Evolutionary conservation across 345 rosid species (phyloP).

Genomic region (Fremontodendron californicum): DNA sequence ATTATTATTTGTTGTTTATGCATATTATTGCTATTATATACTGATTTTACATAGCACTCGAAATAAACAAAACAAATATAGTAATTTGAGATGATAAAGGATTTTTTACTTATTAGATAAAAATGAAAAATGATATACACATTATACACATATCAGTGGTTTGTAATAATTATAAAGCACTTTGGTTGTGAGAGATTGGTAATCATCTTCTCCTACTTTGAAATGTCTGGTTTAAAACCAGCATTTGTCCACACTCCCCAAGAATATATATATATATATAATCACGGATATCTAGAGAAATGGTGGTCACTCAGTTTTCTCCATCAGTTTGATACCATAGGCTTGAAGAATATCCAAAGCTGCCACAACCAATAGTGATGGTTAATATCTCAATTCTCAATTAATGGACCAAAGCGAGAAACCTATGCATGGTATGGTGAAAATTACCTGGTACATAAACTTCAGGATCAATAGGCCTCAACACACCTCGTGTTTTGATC

Average conservation of each 20-base stretch:
- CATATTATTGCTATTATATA: not conserved
- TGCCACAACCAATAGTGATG: constrained; percentile 28
- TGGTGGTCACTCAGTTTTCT: constrained; percentile 44
- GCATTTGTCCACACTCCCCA: not conserved
- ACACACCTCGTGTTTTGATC: constrained; percentile 72
- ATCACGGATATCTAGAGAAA: not conserved
- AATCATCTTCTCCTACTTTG: not conserved
- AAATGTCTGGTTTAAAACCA: not conserved
- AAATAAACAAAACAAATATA: not conserved
- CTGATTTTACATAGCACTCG: not conserved
- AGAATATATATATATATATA: not conserved
- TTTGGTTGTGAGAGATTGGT: not conserved
- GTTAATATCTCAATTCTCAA: not conserved
- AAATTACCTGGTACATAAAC: constrained; percentile 74
- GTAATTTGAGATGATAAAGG: not conserved
- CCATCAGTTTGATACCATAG: constrained; percentile 64
- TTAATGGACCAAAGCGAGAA: not conserved
- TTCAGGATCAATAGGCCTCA: constrained; percentile 82
- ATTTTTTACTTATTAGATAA: not conserved
- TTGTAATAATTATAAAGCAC: not conserved
- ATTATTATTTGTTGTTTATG: not conserved
- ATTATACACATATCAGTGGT: not conserved
- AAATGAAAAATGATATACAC: not conserved
- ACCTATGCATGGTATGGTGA: not conserved
- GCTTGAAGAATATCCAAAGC: constrained; percentile 78